Evolutionary conservation across 2,329 filamentous ascomycete genomes (phyloP), one percentile per base, ranked within the genome.

Genomic region (Aureobasidium uvarum): DNA sequence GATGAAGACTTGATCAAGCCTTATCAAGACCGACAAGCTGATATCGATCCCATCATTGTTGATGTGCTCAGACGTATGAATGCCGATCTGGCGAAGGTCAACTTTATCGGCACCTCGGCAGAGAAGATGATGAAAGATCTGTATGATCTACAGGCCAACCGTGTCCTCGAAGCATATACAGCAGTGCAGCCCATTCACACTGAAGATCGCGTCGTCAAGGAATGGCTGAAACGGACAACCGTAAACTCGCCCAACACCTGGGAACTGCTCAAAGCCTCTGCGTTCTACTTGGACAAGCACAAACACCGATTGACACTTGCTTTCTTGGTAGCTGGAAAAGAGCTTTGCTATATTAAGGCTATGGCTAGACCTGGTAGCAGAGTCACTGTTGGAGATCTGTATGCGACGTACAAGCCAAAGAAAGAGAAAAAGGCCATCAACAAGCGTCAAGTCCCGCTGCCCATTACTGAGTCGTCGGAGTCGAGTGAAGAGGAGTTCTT

Each of bases 211-310:
- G 64, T 64, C 4, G 66, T 70, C 0, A 31, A 66, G 3, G 70
- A 70, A 64, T 74, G 68, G 70, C 25, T 62, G 39, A 69, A 59
- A n/a, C 62, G 25, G 59, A 72, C 51, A 41, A 64, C 48, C 31
- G 58, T 69, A 13, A 69, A 66, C 11, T 67, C 51, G 62, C 52
- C 65, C 1, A 71, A 75, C 23, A 25, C 68, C 0, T 84, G 83
- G 83, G 75, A 79, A 0, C 66, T 77, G 0, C 69, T 84, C 6
- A 79, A 77, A 52, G 81, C 82, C 1, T 83, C 80, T 0, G 71
- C 77, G 0, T 63, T 81, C 2, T 79, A 78, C 36, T 69, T 68
- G 5, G 66, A 58, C 0, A 73, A 73, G 20, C 69, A 71, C 5
- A 67, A 67, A 3, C 69, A 69, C 16, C 38, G 43, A 2, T 64